Percentiles rank a stretch among this genome's conserved stretches.
These are phyloP conservation scores for Mucor saturninus DNA, from an alignment of 371 early-diverging fungal species.

Conservation along the genomic window DNA sequence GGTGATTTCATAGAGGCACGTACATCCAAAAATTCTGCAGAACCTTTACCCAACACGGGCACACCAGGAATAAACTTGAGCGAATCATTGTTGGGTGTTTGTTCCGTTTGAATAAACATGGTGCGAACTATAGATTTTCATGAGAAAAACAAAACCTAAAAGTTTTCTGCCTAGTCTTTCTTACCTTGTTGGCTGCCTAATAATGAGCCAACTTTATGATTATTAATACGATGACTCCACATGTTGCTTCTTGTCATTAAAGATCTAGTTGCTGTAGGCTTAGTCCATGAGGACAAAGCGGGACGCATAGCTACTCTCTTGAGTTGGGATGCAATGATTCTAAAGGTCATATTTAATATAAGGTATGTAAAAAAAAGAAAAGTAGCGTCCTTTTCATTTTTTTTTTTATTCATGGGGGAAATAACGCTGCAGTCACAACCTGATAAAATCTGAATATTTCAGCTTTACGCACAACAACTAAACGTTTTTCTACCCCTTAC, in stretches of 20 bases:
- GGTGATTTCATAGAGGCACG: conserved; percentile 85
- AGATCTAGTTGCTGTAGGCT: conserved; percentile 8
- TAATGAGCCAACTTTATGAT: conserved; percentile 17
- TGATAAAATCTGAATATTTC: not conserved
- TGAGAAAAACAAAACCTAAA: not conserved
- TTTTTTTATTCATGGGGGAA: not conserved
- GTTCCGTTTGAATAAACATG: conserved; percentile 96
- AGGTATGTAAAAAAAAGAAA: not conserved
- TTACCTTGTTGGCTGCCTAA: conserved; percentile 33
- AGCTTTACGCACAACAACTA: too few species aligned
- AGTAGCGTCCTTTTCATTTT: too few species aligned
- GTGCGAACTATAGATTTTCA: conserved; percentile 57
- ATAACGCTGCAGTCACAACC: not conserved
- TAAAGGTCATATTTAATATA: conserved; percentile 20
- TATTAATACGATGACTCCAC: conserved; percentile 17
- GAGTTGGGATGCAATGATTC: conserved; percentile 22
- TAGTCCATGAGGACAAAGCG: conserved; percentile 5
- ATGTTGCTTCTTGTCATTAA: conserved; percentile 18
- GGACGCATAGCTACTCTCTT: conserved; percentile 12
- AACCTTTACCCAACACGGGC: conserved; percentile 68
- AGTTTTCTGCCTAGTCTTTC: not conserved
- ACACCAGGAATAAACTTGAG: conserved; percentile 93
- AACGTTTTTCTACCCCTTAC: not conserved
- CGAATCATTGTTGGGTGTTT: conserved; percentile 92
- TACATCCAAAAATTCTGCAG: conserved; percentile 81